Conservation (phyloP, 768 basidiomycete genomes). For the Serendipita vermifera region DNA sequence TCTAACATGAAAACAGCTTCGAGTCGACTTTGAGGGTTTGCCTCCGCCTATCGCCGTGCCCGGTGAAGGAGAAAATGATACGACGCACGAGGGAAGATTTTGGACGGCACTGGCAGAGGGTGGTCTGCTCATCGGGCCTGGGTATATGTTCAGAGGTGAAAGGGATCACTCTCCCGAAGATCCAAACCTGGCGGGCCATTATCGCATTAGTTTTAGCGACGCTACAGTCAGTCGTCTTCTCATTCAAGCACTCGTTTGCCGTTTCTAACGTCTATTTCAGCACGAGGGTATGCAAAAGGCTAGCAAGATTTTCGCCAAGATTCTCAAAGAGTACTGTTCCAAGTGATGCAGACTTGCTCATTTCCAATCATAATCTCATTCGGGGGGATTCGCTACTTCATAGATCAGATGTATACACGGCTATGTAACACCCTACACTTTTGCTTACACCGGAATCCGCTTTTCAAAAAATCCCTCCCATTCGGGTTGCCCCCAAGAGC, state of each 20-base stretch:
- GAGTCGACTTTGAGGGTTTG: constrained; percentile 46
- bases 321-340: constrained; percentile 21
- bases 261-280: constrained; percentile 14
- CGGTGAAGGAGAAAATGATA: constrained; percentile 25
- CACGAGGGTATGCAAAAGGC: constrained; percentile 33
- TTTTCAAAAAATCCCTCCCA: constrained; percentile 63
- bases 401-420: too few species aligned
- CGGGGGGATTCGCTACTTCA: too few species aligned
- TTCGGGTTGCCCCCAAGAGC: constrained; percentile 68
- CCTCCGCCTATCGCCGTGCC: constrained; percentile 27
- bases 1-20: constrained; percentile 32
- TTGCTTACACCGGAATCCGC: too few species aligned
- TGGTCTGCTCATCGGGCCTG: constrained; percentile 53
- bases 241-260: constrained; percentile 8
- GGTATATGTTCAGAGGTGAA: constrained; percentile 29
- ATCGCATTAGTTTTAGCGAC: constrained; percentile 46
- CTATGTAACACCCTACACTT: too few species aligned
- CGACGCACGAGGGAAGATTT: constrained; percentile 36
- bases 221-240: constrained; percentile 29
- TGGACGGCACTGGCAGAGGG: constrained; percentile 48
- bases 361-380: too few species aligned
- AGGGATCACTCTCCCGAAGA: neutral
- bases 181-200: constrained; percentile 32
- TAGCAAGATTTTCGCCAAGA: constrained; percentile 32
- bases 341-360: neutral